Base-by-base conservation (phyloP, 2,329 filamentous ascomycete species). In the Aspergillus novofumigatus region DNA sequence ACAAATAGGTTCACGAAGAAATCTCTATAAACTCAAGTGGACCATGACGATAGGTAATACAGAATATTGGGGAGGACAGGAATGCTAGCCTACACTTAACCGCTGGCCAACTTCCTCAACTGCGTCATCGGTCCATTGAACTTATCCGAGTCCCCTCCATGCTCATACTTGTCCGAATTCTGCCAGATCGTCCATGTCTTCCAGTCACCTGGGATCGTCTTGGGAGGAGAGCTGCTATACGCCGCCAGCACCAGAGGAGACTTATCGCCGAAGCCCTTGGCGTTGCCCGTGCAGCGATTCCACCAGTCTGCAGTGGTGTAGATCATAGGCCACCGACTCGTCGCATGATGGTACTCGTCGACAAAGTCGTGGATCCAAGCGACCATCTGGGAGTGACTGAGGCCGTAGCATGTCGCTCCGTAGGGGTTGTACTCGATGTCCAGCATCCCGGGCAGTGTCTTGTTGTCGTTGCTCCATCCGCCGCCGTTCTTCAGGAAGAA, bases 371-470 rank as follows among this genome's bases (percentile, higher is more conserved):
- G 64, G 70, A 84, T 81, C 81, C 81, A 84, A 20, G 70, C 63
- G 2, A 82, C 78, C 74, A 82, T 82, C 29, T 65, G 67, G 20
- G 67, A 68, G 4, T 67, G 56, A 35, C 74, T 77, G 57, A 82
- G 70, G 3, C 77, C 79, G 60, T 74, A 80, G 66, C 80, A 83
- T 11, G 64, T 71, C 51, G 63, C 64, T 3, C 74, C 71, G 52
- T 62, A 63, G 21, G 71, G 69, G 56, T 68, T 70, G 57, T 72
- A 76, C 70, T 83, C 81, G 23, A 84, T 72, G 62, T 83, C 82
- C 3, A 85, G 74, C 80, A 84, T 83, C 3, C 82, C 81, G 0
- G 81, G 82, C 0, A 84, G 74, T 2, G 81, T 84, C 61, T 77
- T 78, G 44, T 80, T 80, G 58, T 84, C 81, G 20, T 64, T 66